Percentiles rank a stretch among this genome's conserved stretches.
Evolutionary conservation across 129 eudicot genomes (phyloP).

Genomic region (Helichrysum umbraculigerum): DNA sequence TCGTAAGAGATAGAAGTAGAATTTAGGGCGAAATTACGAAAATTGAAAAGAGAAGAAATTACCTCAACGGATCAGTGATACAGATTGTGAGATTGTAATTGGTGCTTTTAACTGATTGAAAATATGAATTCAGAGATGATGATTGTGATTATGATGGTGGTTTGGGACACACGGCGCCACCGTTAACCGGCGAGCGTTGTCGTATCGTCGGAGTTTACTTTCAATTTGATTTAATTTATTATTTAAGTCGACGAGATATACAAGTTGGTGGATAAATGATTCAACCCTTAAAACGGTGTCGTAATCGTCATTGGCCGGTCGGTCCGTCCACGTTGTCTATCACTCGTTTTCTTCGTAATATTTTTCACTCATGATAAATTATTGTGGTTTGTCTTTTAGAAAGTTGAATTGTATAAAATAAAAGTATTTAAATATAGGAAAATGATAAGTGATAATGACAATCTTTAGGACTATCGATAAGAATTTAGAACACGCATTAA

Average conservation of each 20-base stretch:
- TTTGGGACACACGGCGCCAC: slow-evolving; percentile 43
- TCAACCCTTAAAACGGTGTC: slow-evolving; percentile 3
- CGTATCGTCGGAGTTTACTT: slow-evolving; percentile 15
- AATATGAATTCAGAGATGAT: slow-evolving; percentile 7
- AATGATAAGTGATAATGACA: too few relatives aligned
- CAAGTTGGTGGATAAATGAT: slow-evolving; percentile 17
- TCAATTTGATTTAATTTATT: neutral
- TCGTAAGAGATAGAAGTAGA: neutral
- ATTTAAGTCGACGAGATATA: slow-evolving; percentile 14
- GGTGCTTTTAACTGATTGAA: slow-evolving; percentile 1
- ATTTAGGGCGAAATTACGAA: slow-evolving; percentile 5
- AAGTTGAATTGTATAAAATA: too few relatives aligned
- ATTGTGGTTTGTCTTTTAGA: too few relatives aligned
- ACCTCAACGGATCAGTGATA: slow-evolving; percentile 30
- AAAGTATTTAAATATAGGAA: too few relatives aligned
- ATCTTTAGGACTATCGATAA: too few relatives aligned
- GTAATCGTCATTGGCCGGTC: neutral
- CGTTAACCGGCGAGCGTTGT: slow-evolving; percentile 41
- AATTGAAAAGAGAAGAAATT: neutral
- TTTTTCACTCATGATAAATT: too few relatives aligned
- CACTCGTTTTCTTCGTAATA: too few relatives aligned
- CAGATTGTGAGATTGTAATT: slow-evolving; percentile 11
- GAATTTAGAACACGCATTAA: too few relatives aligned
- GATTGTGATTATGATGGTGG: neutral
- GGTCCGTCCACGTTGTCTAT: slow-evolving; percentile 4